These are phyloP conservation scores for Trichomonas vaginalis DNA, from an alignment of 208 protist species.

Conservation along the genomic window DNA sequence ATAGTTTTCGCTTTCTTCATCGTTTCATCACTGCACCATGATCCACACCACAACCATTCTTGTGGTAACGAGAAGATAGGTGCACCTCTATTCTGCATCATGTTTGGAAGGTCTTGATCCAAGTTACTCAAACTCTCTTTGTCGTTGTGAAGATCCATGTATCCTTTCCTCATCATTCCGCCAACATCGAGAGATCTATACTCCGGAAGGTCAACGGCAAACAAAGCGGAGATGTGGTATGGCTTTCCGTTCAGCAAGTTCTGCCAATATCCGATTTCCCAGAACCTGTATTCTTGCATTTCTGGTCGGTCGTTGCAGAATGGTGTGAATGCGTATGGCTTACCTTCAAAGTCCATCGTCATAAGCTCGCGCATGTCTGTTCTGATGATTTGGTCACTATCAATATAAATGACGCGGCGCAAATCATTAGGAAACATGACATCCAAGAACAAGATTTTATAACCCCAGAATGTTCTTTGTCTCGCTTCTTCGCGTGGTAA, in stretches of 20 bases:
- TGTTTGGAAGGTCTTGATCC: conserved; percentile 49
- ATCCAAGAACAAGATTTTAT: conserved; percentile 98
- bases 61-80: conserved; percentile 46
- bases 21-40: conserved; percentile 37
- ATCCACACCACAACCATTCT: conserved; percentile 51
- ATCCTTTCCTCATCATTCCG: conserved; percentile 35
- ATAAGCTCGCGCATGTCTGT: conserved; percentile 73
- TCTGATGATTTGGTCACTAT: conserved; percentile 78
- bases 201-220: conserved; percentile 40
- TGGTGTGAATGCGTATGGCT: conserved; percentile 77
- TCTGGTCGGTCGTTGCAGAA: conserved; percentile 77
- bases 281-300: conserved; percentile 61
- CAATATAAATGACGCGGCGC: conserved; percentile 87
- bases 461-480: conserved; percentile 93
- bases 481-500: conserved; percentile 78
- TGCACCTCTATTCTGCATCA: conserved; percentile 35
- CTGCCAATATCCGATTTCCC: conserved; percentile 27
- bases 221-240: conserved; percentile 48
- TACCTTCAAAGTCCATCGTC: conserved; percentile 74
- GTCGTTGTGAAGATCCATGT: conserved; percentile 37
- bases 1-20: conserved; percentile 42
- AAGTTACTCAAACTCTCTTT: conserved; percentile 34
- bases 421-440: conserved; percentile 87
- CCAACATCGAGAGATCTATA: conserved; percentile 34
- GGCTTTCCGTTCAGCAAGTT: conserved; percentile 27